phyloP scores from a whole-genome alignment of 176 grass and related monocot genomes.

The Ensete ventricosum region DNA sequence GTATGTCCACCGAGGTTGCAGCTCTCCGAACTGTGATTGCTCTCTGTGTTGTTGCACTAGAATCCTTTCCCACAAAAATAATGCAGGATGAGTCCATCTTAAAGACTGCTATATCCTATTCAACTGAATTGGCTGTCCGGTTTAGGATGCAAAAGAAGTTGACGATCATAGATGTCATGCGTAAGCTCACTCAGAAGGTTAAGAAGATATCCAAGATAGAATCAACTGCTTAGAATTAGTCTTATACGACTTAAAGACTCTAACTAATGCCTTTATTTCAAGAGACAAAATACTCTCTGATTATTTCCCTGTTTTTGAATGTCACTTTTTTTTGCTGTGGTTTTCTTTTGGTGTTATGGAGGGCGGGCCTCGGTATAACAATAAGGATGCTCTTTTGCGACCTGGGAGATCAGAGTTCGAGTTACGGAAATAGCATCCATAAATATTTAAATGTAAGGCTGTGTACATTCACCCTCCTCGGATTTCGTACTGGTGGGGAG shows the following conservation, averaged over 20 bases:
- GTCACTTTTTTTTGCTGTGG: too few species aligned
- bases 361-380: too few species aligned
- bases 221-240: background rate
- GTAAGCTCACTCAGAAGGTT: slow-evolving; percentile 58
- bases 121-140: slow-evolving; percentile 63
- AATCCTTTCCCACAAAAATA: slow-evolving; percentile 92
- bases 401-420: too few species aligned
- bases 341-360: too few species aligned
- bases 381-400: too few species aligned
- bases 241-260: background rate
- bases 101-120: slow-evolving; percentile 31
- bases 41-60: slow-evolving; percentile 58
- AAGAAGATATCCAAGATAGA: slow-evolving; percentile 38
- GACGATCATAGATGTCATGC: slow-evolving; percentile 60
- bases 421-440: too few species aligned
- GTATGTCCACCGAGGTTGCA: slow-evolving; percentile 38
- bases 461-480: too few species aligned
- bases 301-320: too few species aligned
- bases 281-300: too few species aligned
- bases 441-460: too few species aligned
- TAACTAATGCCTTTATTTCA: background rate
- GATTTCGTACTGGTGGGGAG: too few species aligned
- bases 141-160: slow-evolving; percentile 89
- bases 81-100: slow-evolving; percentile 74
- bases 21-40: slow-evolving; percentile 62